These are phyloP conservation scores for Penicillium sp. DNA, from an alignment of 2,329 filamentous ascomycete species.

Conservation along the genomic window DNA sequence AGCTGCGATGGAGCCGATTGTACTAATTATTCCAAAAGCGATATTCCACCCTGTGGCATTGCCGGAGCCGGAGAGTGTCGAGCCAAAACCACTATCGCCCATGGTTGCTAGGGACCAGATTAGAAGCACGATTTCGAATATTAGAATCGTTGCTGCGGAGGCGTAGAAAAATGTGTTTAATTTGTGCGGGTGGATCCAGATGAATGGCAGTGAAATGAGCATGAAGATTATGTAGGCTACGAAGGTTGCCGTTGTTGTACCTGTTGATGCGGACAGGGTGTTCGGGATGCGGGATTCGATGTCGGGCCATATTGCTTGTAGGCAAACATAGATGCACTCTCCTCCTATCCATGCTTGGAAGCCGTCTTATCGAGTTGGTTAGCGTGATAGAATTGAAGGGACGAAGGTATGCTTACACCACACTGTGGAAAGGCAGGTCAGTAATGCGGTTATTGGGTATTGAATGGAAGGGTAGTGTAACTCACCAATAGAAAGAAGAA, in stretches of 20 bases:
- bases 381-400: neutral
- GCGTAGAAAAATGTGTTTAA: conserved; percentile 46
- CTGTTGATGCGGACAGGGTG: conserved; percentile 41
- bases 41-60: conserved; percentile 23
- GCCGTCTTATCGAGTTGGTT: conserved; percentile 18
- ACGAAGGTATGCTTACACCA: neutral
- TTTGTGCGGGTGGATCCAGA: conserved; percentile 48
- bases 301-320: conserved; percentile 48
- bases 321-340: conserved; percentile 48
- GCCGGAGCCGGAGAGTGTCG: conserved; percentile 23
- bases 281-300: conserved; percentile 47
- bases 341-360: conserved; percentile 52
- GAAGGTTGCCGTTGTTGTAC: conserved; percentile 49
- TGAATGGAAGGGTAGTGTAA: neutral
- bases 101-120: conserved; percentile 50
- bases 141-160: conserved; percentile 40
- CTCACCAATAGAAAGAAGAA: conserved; percentile 37
- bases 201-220: conserved; percentile 45
- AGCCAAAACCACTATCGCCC: conserved; percentile 43
- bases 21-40: conserved; percentile 29
- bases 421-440: conserved; percentile 12
- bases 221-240: conserved; percentile 48
- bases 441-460: neutral
- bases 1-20: conserved; percentile 32
- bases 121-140: conserved; percentile 45